Conservation (phyloP, 805 yeast genomes). For the Torulaspora indica region DNA sequence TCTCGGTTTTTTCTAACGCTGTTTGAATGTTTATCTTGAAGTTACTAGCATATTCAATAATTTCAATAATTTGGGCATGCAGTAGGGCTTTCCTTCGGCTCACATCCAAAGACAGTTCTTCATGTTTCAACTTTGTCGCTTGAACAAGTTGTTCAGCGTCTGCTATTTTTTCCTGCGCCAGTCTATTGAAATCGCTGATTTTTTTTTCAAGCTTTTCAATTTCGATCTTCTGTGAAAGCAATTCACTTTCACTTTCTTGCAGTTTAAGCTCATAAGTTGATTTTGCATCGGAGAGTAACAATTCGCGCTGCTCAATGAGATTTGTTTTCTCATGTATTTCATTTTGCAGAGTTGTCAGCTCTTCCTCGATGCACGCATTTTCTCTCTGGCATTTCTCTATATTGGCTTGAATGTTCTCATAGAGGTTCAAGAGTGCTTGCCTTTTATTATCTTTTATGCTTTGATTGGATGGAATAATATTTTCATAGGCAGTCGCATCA, state of each 20-base stretch:
- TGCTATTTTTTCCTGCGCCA: slow-evolving; percentile 46
- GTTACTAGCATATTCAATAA: slow-evolving; percentile 55
- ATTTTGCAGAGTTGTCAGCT: slow-evolving; percentile 52
- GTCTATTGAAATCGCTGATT: slow-evolving; percentile 43
- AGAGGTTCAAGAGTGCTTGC: slow-evolving; percentile 33
- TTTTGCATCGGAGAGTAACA: slow-evolving; percentile 49
- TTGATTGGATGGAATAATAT: slow-evolving; percentile 11
- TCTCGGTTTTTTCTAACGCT: slow-evolving; percentile 56
- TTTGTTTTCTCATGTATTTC: slow-evolving; percentile 54
- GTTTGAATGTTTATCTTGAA: slow-evolving; percentile 67
- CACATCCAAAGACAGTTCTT: slow-evolving; percentile 46
- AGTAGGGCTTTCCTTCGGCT: slow-evolving; percentile 45
- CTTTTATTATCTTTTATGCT: slow-evolving; percentile 26
- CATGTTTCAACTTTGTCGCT: slow-evolving; percentile 48
- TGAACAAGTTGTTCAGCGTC: slow-evolving; percentile 48
- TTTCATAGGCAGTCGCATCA: slow-evolving; percentile 12
- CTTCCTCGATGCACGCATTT: slow-evolving; percentile 44
- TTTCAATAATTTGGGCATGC: slow-evolving; percentile 50
- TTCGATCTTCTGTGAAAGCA: slow-evolving; percentile 50
- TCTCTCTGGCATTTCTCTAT: slow-evolving; percentile 19
- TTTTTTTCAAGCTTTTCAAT: slow-evolving; percentile 61
- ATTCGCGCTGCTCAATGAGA: slow-evolving; percentile 52
- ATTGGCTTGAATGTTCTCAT: slow-evolving; percentile 36
- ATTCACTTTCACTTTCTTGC: slow-evolving; percentile 49
- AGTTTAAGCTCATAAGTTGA: slow-evolving; percentile 51